These are phyloP conservation scores for Dendrocalamus latiflorus DNA, from an alignment of 202 grass and related monocot species.

Conservation along the genomic window DNA sequence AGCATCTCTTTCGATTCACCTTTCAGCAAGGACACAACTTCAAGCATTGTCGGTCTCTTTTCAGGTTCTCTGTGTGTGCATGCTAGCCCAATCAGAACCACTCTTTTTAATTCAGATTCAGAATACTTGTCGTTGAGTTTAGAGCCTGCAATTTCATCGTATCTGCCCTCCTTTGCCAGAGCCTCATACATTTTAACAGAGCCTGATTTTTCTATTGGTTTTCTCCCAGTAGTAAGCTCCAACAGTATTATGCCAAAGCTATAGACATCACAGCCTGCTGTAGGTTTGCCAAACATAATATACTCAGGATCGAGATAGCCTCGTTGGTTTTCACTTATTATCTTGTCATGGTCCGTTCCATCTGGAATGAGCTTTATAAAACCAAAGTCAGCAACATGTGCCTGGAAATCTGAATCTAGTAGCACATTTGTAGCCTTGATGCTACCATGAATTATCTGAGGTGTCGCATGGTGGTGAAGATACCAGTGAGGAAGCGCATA, in stretches of 20 bases:
- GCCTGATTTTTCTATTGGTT: slow-evolving; percentile 42
- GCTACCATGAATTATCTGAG: slow-evolving; percentile 57
- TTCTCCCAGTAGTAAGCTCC: slow-evolving; percentile 67
- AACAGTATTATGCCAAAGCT: slow-evolving; percentile 75
- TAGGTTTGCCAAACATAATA: slow-evolving; percentile 59
- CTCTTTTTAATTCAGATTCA: slow-evolving; percentile 61
- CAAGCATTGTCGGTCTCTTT: slow-evolving; percentile 58
- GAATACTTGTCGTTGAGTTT: slow-evolving; percentile 68
- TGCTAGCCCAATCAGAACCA: slow-evolving; percentile 58
- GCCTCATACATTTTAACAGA: slow-evolving; percentile 38
- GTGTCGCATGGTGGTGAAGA: slow-evolving; percentile 55
- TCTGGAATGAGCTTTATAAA: slow-evolving; percentile 56
- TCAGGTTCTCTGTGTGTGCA: slow-evolving; percentile 62
- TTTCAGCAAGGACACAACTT: slow-evolving; percentile 56
- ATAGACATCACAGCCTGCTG: slow-evolving; percentile 58
- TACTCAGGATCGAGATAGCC: slow-evolving; percentile 81
- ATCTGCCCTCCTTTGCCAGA: slow-evolving; percentile 60
- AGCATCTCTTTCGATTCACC: slow-evolving; percentile 64
- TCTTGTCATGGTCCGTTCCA: slow-evolving; percentile 43
- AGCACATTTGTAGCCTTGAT: slow-evolving; percentile 78
- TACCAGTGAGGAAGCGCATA: slow-evolving; percentile 41
- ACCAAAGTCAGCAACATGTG: slow-evolving; percentile 70
- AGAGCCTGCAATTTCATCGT: slow-evolving; percentile 63
- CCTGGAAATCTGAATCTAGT: slow-evolving; percentile 58
- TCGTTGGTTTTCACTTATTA: slow-evolving; percentile 49